Evolutionary conservation across 1,139 yeast species (phyloP), one percentile per base, ranked within the genome.

Genomic region (Hanseniaspora uvarum): DNA sequence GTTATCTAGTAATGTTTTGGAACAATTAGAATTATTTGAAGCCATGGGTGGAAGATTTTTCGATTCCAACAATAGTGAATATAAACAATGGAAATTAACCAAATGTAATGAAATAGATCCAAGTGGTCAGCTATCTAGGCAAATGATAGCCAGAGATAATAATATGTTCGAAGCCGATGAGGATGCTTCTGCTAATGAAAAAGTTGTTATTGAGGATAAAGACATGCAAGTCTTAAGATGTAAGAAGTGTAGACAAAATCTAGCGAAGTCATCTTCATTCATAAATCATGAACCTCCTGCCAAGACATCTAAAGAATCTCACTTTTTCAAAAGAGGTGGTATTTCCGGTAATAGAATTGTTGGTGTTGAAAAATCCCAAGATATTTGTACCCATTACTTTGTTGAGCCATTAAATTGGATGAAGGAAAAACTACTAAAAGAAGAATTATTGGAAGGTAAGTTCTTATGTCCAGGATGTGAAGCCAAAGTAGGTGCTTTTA

Each of bases 351-450:
- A 78, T 60, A 71, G 86, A 60, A 75, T 82, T 36, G 69, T 78
- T 28, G 76, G 78, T 23, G 72, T 75, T 21, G 75, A 77, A 58
- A 73, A 72, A 39, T 89, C 83, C 0, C 72, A 82, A 21, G 64
- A 69, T 16, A 67, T 65, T 3, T 92, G 98, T 66, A 84, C 94
- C n/a, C 96, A 89, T 65, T 85, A 77, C 65, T 80, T 87, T 60
- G 73, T 80, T 14, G 97, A 92, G 66, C 97, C 98, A 0, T 71
- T 89, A 56, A 72, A 74, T 36, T 92, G 98, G 98, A 92, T 92
- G 99, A 77, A 81, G 57, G 71, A 73, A 0, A 95, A 86, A 63
- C 71, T 89, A 41, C 75, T 71, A 44, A 79, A 73, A 39, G 69
- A 71, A 58, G 79, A 77, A 46, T 83, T 81, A 53, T 63, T 92